Conservation (phyloP, 208 protist genomes). For the Crithidia expoeki region DNA sequence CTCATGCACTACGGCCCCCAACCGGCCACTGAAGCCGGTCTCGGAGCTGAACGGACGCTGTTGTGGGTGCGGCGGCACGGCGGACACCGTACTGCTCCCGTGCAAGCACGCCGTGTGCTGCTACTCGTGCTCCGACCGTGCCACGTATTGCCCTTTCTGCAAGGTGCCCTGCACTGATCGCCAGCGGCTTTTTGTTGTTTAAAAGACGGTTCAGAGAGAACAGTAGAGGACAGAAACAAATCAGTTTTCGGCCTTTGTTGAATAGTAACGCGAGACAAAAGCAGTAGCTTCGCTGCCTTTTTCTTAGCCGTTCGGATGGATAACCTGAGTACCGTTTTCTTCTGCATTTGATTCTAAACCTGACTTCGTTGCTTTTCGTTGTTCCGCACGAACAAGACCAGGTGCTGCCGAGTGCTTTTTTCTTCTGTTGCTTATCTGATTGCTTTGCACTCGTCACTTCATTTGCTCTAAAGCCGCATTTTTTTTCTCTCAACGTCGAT, state of each 20-base stretch:
- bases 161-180: constrained; percentile 35
- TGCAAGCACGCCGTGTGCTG: constrained; percentile 64
- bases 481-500: no score
- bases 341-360: no score
- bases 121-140: constrained; percentile 40
- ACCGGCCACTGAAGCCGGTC: constrained; percentile 30
- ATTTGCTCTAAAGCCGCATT: no score
- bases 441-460: no score
- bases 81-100: constrained; percentile 51
- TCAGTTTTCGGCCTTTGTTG: not conserved
- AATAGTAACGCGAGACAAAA: no score
- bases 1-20: constrained; percentile 7
- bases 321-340: no score
- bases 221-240: not conserved
- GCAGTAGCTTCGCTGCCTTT: no score
- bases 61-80: constrained; percentile 50
- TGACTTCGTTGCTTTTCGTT: no score
- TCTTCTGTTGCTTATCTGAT: no score
- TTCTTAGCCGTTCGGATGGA: no score
- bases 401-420: no score
- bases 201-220: not conserved
- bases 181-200: constrained; percentile 45
- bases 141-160: constrained; percentile 55
- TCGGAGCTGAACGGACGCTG: constrained; percentile 52
- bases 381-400: no score